Base-by-base conservation (phyloP, 192 early-diverging fungal species). In the Coemansia sp. region DNA sequence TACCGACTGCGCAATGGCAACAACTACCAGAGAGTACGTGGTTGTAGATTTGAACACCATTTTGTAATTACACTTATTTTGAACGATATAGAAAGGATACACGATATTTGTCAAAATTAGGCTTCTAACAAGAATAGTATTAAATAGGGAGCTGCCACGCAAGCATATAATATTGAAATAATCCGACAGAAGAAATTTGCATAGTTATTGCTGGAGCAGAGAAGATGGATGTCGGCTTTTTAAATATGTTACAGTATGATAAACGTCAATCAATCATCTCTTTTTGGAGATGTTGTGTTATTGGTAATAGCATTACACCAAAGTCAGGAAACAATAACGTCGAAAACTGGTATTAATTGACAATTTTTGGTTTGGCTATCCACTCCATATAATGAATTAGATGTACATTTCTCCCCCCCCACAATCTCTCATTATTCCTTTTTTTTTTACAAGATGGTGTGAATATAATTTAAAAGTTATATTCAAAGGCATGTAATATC, bases 31-130 rank as follows among this genome's bases (percentile, higher is more conserved):
- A 20, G 79, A 51, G 46, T 81, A 81, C 5, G 73, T 64, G 37
- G 79, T 72, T 17, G 63, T 75, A 12, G 73, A 67, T 43, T 54
- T 75, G 50, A 42, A 45, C 20, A 72, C 70, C 79, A 81, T 81
- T 32, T 4, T 65, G 54, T n/a, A 10, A 37, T 22, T 25, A 32
- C 32, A 32, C 32, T 25, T 25, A 56, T 6, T 11, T 49, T 50
- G 16, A 57, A 46, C 7, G 17, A 48, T 46, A n/a, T 32, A 32
- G 32, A 32, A 32, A 32, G 32, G 32, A 32, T 32, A 32, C 2
- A 32, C 32, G 32, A 4, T 32, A 32, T 32, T 32, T 32, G 1
- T 32, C 1, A 32, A 32, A 32, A 32, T 32, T 32, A 32, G 32
- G 4, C 32, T 32, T 12, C 46, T 49, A 49, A 16, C 14, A 11